These are phyloP conservation scores for Coriaria nepalensis DNA, from an alignment of 306 rosid species.

Conservation along the genomic window DNA sequence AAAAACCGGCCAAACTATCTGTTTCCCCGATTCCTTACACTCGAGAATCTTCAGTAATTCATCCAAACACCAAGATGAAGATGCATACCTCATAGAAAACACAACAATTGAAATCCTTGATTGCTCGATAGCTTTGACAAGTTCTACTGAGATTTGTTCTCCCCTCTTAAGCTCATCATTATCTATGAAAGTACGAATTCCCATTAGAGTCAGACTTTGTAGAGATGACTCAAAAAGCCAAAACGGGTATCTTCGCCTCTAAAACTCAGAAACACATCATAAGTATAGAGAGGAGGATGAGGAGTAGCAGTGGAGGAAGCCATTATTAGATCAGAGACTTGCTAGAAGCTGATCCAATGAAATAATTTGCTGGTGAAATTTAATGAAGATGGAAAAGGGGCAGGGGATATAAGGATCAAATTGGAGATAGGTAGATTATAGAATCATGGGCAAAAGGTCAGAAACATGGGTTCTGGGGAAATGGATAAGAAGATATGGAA, in stretches of 20 bases:
- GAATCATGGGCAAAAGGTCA: no score
- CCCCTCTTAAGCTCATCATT: background rate
- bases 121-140: background rate
- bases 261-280: background rate
- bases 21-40: background rate
- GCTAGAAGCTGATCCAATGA: no score
- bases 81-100: background rate
- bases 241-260: slow-evolving; percentile 1
- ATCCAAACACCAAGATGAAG: background rate
- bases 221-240: background rate
- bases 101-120: background rate
- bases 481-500: no score
- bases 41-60: background rate
- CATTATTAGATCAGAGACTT: no score
- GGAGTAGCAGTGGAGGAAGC: no score
- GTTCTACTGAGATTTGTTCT: background rate
- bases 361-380: no score
- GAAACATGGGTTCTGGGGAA: no score
- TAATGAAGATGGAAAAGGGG: no score
- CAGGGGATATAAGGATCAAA: no score
- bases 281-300: background rate
- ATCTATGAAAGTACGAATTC: background rate
- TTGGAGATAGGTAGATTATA: no score
- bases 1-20: background rate
- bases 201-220: background rate